A percentile compares a stretch with the other conserved stretches of the same genome.
These are phyloP conservation scores for Diutina scorzettiae DNA, from an alignment of 1,139 yeast species.

Conservation along the genomic window DNA sequence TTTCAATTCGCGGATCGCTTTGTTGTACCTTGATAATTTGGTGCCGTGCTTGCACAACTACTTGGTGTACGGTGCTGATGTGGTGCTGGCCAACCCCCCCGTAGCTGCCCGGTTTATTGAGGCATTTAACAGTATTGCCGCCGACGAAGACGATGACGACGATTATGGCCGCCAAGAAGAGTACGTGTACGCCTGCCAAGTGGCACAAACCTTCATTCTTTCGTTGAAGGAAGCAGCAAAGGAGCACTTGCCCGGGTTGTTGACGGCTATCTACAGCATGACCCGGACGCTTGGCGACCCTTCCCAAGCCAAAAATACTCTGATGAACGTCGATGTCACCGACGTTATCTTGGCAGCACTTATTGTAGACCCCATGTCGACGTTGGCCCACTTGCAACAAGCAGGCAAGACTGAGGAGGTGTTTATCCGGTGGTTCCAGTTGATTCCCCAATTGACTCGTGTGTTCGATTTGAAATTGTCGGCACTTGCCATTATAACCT, in stretches of 20 bases:
- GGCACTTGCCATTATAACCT: conserved; percentile 49
- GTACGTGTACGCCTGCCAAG: conserved; percentile 36
- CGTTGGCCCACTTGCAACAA: conserved; percentile 43
- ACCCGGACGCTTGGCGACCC: conserved; percentile 8
- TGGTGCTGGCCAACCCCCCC: conserved; percentile 23
- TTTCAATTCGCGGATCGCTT: conserved; percentile 43
- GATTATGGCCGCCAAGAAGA: conserved; percentile 30
- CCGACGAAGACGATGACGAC: conserved; percentile 21
- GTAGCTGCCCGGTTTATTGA: conserved; percentile 16
- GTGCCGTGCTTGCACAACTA: conserved; percentile 67
- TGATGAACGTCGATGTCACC: conserved; percentile 43
- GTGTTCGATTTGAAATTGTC: conserved; percentile 77
- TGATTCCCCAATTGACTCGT: conserved; percentile 46
- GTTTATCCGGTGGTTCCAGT: conserved; percentile 57
- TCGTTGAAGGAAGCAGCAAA: conserved; percentile 30
- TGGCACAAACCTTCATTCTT: conserved; percentile 44
- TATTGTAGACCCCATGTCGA: conserved; percentile 44
- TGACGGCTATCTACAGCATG: conserved; percentile 16
- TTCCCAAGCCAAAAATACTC: conserved; percentile 18
- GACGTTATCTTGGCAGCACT: conserved; percentile 61
- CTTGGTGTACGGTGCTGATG: conserved; percentile 57
- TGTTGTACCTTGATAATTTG: conserved; percentile 64
- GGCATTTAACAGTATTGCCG: conserved; percentile 27
- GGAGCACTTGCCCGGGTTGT: conserved; percentile 27
- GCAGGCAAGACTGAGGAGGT: conserved; percentile 35